These are phyloP conservation scores for Ascoidea rubescens DNA, from an alignment of 805 yeast species.

Conservation along the genomic window DNA sequence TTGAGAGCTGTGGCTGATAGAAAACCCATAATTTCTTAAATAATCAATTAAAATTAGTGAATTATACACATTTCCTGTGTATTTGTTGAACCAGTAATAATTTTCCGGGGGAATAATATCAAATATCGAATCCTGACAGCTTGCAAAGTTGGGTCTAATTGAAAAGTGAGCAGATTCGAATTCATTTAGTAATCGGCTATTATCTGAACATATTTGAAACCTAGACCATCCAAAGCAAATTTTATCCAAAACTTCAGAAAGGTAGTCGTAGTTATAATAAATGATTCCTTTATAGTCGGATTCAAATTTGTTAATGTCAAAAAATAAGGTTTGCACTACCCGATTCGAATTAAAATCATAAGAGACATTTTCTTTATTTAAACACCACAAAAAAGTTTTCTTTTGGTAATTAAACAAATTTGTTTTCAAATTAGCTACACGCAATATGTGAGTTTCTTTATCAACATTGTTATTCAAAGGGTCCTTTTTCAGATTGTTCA, in stretches of 20 bases:
- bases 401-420: constrained; percentile 35
- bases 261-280: constrained; percentile 16
- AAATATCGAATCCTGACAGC: constrained; percentile 4
- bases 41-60: constrained; percentile 2
- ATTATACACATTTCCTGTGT: constrained; percentile 32
- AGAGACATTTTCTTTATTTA: constrained; percentile 31
- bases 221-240: constrained; percentile 42
- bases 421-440: constrained; percentile 28
- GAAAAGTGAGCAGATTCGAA: background rate
- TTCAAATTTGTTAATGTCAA: constrained; percentile 8
- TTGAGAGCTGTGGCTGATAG: constrained; percentile 8
- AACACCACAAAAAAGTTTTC: constrained; percentile 42
- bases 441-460: too few relatives aligned
- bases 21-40: constrained; percentile 17
- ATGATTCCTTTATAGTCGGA: constrained; percentile 15
- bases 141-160: background rate
- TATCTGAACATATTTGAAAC: constrained; percentile 7
- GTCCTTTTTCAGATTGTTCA: too few relatives aligned
- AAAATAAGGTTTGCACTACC: constrained; percentile 14
- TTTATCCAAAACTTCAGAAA: constrained; percentile 15
- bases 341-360: constrained; percentile 18
- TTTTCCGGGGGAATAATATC: constrained; percentile 3
- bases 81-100: constrained; percentile 32
- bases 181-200: background rate
- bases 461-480: too few relatives aligned